Base-by-base conservation (phyloP, 768 basidiomycete species). In the Russula griseocarnosa region DNA sequence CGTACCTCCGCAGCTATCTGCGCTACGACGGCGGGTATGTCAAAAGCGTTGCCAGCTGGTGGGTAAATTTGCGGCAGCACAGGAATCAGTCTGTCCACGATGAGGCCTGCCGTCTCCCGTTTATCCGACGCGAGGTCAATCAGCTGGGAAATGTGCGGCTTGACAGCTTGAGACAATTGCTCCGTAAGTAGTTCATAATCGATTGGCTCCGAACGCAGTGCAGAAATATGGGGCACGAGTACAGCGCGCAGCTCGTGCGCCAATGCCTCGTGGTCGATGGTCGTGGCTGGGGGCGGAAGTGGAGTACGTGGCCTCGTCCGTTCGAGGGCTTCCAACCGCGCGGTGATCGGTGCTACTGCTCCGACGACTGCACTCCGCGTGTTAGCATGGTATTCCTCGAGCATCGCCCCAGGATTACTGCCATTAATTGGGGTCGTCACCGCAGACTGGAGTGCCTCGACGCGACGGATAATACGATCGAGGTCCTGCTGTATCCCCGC, bases 111-210 rank as follows among this genome's bases (percentile, higher is more conserved):
- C 4, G 92, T 94, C 74, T 94, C 92, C 40, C 89, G 82, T 73
- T 94, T 94, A 72, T 94, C 92, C 0, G 89, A 91, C 30, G 92
- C 87, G 55, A 94, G 81, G 71, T 94, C 92, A 66, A 94, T 94
- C 63, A 94, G 84, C 68, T 94, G 90, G 2, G 90, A 84, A 28
- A 94, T 92, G 67, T 92, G 88, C 8, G 92, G 92, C 69, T 93
- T 92, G 70, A 94, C 92, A 0, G 92, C 88, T 73, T 94, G 88
- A 26, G 87, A 81, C 18, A 94, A 83, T 69, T 84, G 84, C 51
- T 77, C 79, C 2, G 92, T 94, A 62, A 94, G 76, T 67, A 81
- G 79, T 40, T 92, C 88, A 69, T 93, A 90, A 71, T 94, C 90
- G 54, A 94, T 79, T 14, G 84, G 78, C 58, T 90, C 89, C 30